A percentile compares a stretch with the other conserved stretches of the same genome.
phyloP scores from a whole-genome alignment of 2,329 filamentous ascomycete species.

The Penicillium capsulatum region DNA sequence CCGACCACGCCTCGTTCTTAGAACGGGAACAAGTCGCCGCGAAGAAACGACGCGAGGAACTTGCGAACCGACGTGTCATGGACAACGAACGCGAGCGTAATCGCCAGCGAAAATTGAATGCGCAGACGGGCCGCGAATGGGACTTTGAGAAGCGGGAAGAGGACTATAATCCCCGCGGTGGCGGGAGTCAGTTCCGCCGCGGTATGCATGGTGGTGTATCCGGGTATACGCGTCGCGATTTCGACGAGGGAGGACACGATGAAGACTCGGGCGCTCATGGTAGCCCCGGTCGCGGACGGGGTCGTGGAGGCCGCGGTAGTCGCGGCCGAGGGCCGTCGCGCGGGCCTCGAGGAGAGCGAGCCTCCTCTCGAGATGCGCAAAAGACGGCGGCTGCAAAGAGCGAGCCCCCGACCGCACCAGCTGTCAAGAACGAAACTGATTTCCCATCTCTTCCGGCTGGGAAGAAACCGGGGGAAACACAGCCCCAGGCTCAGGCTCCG shows the following conservation, averaged over 20 bases:
- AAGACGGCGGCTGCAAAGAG: conserved; percentile 14
- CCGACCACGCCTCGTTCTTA: conserved; percentile 61
- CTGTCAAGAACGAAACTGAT: conserved; percentile 30
- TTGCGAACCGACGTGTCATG: conserved; percentile 53
- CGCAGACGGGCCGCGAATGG: conserved; percentile 58
- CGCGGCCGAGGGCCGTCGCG: conserved; percentile 26
- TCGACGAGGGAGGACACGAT: conserved; percentile 24
- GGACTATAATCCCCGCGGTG: conserved; percentile 45
- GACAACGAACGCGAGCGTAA: conserved; percentile 61
- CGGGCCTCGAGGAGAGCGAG: conserved; percentile 22
- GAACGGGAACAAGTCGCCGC: conserved; percentile 59
- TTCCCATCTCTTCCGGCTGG: conserved; percentile 35
- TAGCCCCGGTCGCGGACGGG: conserved; percentile 32
- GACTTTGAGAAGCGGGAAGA: conserved; percentile 59
- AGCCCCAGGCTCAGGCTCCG: too few species aligned
- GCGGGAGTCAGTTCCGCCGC: conserved; percentile 44
- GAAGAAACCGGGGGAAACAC: conserved; percentile 24
- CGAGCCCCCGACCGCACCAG: conserved; percentile 11
- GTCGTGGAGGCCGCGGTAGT: conserved; percentile 24
- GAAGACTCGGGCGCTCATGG: conserved; percentile 20
- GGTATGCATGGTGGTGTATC: conserved; percentile 52
- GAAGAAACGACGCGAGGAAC: conserved; percentile 51
- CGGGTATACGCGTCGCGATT: conserved; percentile 31
- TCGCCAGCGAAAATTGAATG: conserved; percentile 55
- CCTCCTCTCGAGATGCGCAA: conserved; percentile 15